phyloP scores from a whole-genome alignment of 2,329 filamentous ascomycete species.

The Thelonectria rubi region DNA sequence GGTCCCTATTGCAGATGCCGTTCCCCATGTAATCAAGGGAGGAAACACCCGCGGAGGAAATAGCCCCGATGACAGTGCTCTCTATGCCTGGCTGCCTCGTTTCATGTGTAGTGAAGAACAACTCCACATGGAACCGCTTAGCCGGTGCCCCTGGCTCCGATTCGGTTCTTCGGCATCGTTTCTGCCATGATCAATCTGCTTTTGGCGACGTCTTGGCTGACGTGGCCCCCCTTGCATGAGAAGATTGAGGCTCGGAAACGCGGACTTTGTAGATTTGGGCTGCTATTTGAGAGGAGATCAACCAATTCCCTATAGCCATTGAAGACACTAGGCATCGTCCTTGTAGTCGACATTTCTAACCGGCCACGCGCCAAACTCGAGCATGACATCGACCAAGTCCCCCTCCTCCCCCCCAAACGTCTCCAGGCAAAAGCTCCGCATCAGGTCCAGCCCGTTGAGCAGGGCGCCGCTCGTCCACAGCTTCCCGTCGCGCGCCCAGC shows the following conservation, averaged over 20 bases:
- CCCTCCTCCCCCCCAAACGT: conserved; percentile 42
- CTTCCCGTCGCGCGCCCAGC: conserved; percentile 49
- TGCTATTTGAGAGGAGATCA: no score
- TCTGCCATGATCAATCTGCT: not conserved
- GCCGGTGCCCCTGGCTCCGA: conserved; percentile 3
- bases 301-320: not conserved
- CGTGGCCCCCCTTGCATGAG: conserved; percentile 2
- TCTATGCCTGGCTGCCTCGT: not conserved
- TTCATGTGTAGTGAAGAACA: conserved; percentile 12
- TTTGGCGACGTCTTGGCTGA: conserved; percentile 12
- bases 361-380: conserved; percentile 40
- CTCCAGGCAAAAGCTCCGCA: conserved; percentile 42
- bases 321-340: conserved; percentile 27
- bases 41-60: not conserved
- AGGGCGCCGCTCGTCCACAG: conserved; percentile 49
- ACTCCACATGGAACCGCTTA: conserved; percentile 10
- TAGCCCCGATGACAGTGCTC: not conserved
- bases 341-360: conserved; percentile 47
- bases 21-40: not conserved
- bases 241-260: not conserved
- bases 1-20: no score
- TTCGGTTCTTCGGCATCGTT: conserved; percentile 14
- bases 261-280: not conserved
- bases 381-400: conserved; percentile 31
- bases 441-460: conserved; percentile 49